Evolutionary conservation across 2,329 filamentous ascomycete species (phyloP).

Genomic region (Cladophialophora psammophila): DNA sequence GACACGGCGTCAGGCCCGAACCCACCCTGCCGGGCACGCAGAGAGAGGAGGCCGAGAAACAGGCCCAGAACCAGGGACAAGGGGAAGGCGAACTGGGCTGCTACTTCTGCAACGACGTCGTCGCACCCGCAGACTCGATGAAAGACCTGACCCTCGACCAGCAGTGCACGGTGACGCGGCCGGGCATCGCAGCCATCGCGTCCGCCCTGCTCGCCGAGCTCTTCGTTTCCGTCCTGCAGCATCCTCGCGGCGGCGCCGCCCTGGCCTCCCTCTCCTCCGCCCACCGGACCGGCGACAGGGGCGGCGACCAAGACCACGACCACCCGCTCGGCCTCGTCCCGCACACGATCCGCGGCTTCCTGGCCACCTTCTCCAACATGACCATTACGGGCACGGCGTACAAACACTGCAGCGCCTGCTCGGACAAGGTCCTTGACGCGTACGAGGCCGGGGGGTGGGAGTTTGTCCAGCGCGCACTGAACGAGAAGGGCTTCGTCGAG

Average conservation of each 20-base stretch:
- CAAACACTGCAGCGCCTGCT: slow-evolving; percentile 69
- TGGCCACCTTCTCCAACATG: slow-evolving; percentile 66
- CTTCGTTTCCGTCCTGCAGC: slow-evolving; percentile 85
- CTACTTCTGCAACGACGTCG: slow-evolving; percentile 98
- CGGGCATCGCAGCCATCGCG: slow-evolving; percentile 89
- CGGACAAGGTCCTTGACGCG: slow-evolving; percentile 59
- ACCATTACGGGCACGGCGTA: slow-evolving; percentile 65
- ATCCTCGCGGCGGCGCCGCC: slow-evolving; percentile 65
- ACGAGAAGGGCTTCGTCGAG: slow-evolving; percentile 69
- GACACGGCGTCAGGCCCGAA: slow-evolving; percentile 76
- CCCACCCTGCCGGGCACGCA: neutral
- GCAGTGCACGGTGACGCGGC: slow-evolving; percentile 95
- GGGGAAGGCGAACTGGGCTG: slow-evolving; percentile 70
- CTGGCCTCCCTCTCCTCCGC: slow-evolving; percentile 44
- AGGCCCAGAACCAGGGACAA: neutral
- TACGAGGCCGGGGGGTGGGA: slow-evolving; percentile 66
- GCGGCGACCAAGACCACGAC: slow-evolving; percentile 43
- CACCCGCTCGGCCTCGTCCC: slow-evolving; percentile 63
- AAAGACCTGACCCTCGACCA: slow-evolving; percentile 96
- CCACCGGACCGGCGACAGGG: slow-evolving; percentile 22
- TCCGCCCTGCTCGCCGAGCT: slow-evolving; percentile 91
- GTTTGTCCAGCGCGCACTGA: slow-evolving; percentile 66
- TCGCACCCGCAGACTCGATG: slow-evolving; percentile 87
- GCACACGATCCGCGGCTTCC: slow-evolving; percentile 69
- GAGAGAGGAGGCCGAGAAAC: neutral